A percentile compares a stretch with the other conserved stretches of the same genome.
Conservation (phyloP, 768 basidiomycete species). For the Boletus vinaceobasis region DNA sequence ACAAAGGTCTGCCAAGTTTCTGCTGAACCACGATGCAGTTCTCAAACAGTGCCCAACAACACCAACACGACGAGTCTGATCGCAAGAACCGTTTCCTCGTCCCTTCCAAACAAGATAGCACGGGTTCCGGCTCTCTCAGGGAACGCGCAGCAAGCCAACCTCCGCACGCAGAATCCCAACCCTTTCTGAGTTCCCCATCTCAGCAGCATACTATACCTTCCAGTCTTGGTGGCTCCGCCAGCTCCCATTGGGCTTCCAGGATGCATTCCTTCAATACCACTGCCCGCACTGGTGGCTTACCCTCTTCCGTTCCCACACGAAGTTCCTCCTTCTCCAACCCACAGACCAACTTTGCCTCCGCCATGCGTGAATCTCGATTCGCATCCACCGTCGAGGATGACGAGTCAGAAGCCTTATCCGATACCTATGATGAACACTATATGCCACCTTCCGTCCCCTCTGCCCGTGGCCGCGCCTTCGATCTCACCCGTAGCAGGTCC, state of each 20-base stretch:
- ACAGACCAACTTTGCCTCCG: constrained; percentile 55
- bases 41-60: constrained; percentile 31
- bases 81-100: constrained; percentile 59
- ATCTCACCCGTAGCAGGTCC: constrained; percentile 69
- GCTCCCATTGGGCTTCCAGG: constrained; percentile 42
- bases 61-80: constrained; percentile 48
- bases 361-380: constrained; percentile 66
- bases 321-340: constrained; percentile 66
- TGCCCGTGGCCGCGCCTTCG: constrained; percentile 59
- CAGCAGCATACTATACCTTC: constrained; percentile 51
- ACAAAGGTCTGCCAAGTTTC: not conserved
- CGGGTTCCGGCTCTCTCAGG: constrained; percentile 43
- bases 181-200: constrained; percentile 50
- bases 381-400: constrained; percentile 81
- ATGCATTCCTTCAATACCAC: constrained; percentile 45
- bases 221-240: constrained; percentile 36
- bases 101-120: constrained; percentile 36
- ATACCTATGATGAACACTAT: constrained; percentile 59
- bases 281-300: constrained; percentile 28
- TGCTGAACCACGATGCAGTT: constrained; percentile 30
- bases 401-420: constrained; percentile 62
- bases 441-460: constrained; percentile 40
- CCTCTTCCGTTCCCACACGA: constrained; percentile 60
- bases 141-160: constrained; percentile 73
- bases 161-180: constrained; percentile 48